phyloP scores from a whole-genome alignment of 495 filamentous ascomycete genomes.

The Bombardia bombarda region DNA sequence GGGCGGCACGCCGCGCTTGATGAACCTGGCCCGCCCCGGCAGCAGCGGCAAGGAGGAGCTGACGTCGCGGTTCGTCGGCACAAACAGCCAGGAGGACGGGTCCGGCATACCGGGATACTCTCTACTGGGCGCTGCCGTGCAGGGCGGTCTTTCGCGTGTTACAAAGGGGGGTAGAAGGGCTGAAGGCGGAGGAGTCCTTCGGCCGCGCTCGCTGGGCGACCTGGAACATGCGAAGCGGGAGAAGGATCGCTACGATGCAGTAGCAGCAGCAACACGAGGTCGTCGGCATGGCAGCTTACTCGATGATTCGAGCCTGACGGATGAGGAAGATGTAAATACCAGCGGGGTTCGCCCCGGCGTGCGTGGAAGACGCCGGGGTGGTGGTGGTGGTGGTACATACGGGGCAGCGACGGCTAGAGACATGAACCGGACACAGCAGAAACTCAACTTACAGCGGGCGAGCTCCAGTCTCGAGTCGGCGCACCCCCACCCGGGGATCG shows the following conservation, averaged over 20 bases:
- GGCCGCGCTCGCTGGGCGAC: conserved; percentile 22
- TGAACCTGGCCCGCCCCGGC: conserved; percentile 21
- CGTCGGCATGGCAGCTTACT: conserved; percentile 1
- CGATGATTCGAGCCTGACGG: conserved; percentile 14
- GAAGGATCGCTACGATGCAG: no score
- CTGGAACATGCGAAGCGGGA: no score
- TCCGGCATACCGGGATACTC: conserved; percentile 22
- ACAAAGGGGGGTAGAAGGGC: no score
- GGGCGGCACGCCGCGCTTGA: conserved; percentile 23
- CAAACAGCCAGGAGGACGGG: conserved; percentile 29
- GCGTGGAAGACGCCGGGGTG: conserved; percentile 7
- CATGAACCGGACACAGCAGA: conserved; percentile 60
- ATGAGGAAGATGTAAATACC: conserved; percentile 30
- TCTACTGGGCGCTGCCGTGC: conserved; percentile 14
- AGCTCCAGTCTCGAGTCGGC: conserved; percentile 55
- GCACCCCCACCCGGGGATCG: conserved; percentile 26
- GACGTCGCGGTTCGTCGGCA: conserved; percentile 42
- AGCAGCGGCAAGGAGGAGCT: conserved; percentile 40
- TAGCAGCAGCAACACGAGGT: conserved; percentile 9
- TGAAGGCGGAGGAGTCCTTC: no score
- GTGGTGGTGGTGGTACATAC: no score
- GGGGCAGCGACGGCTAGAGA: conserved; percentile 32
- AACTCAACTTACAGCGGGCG: conserved; percentile 60
- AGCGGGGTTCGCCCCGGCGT: conserved; percentile 7
- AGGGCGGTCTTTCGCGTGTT: conserved; percentile 8